Evolutionary conservation across 805 yeast species (phyloP), one percentile per base, ranked within the genome.

Genomic region (Candida incommunis): DNA sequence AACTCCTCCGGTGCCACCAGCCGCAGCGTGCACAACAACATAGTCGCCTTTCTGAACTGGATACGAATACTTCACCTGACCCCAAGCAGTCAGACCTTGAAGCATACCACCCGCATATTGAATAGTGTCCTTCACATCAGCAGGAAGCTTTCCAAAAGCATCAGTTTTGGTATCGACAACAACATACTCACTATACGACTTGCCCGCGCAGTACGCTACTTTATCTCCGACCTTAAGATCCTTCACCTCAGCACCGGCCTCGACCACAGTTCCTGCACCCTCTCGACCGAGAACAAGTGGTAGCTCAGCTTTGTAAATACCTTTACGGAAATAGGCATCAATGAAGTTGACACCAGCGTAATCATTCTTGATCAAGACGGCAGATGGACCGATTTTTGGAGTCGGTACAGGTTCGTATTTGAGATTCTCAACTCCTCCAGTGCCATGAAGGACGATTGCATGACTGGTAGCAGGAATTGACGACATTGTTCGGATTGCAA

Each of bases 1-100:
- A 18, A 84, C 52, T 43, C 75, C 70, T 3, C 97, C 97, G 43
- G 84, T 90, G 46, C 96, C 96, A 41, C 96, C 97, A 2, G 96
- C 96, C 4, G 95, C 95, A 3, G 96, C 96, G 67, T 87, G 85
- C 22, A 85, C 78, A 41, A 88, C 68, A 40, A 82, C 72, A 52
- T 63, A 71, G 47, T 90, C 96, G 44, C 77, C 88, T 58, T 72
- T 66, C 53, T 83, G 59, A 34, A 84, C 82, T 1, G 69, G 55
- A 56, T 82, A 76, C 1, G 92, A 74, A 50, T 82, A 86, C 29
- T 69, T 64, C 41, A 76, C 64, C 48, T 88, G 76, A 1, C 90
- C 73, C 54, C 82, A 62, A 1, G 90, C 92, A 4, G 96, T 88
- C 50, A 87, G 65, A 1, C 86, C 92, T 61, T 83, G 90, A 25